Evolutionary conservation across 345 rosid genomes (phyloP).

Genomic region (Bruguiera sexangula): DNA sequence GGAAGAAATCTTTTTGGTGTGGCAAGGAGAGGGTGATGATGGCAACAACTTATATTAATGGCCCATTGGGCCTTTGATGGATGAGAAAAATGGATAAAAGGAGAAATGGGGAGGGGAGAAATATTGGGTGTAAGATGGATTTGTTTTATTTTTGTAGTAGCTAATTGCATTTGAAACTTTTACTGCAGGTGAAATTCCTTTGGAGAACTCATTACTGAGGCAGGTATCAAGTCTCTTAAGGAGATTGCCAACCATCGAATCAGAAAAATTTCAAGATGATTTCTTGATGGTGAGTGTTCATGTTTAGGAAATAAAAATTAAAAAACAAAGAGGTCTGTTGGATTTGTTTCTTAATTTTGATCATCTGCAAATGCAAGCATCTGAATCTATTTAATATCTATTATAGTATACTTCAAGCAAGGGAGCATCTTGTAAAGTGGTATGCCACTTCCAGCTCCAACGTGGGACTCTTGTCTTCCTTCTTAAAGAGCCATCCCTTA

Average conservation of each 20-base stretch:
- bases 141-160: neutral
- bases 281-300: conserved; percentile 73
- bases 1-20: too few species aligned
- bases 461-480: too few species aligned
- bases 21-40: too few species aligned
- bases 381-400: neutral
- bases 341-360: neutral
- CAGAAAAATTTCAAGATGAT: conserved; percentile 88
- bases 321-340: too few species aligned
- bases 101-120: neutral
- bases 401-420: too few species aligned
- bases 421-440: too few species aligned
- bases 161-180: conserved; percentile 16
- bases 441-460: too few species aligned
- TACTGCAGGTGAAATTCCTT: conserved; percentile 79
- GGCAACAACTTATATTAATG: too few species aligned
- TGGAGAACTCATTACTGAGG: conserved; percentile 86
- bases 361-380: neutral
- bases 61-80: too few species aligned
- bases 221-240: conserved; percentile 90
- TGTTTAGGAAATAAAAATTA: too few species aligned
- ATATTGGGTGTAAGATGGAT: neutral
- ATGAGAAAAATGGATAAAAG: too few species aligned
- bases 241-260: conserved; percentile 92
- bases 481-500: too few species aligned